Evolutionary conservation across 1,284 basidiomycete species (phyloP), one percentile per base, ranked within the genome.

Genomic region (Apiotrichum laibachii): DNA sequence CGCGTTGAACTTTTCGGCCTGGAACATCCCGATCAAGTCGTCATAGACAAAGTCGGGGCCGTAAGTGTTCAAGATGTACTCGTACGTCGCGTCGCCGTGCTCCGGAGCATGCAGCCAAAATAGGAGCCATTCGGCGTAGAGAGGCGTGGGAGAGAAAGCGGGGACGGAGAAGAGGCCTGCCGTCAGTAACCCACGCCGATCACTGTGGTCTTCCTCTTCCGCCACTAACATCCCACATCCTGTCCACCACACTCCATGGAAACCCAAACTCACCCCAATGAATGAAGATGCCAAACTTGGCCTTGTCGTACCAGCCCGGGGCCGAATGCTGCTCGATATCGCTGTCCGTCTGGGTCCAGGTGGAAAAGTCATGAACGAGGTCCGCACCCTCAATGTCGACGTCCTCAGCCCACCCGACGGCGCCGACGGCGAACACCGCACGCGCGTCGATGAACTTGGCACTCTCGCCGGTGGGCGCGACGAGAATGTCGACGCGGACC

Each of bases 41-140:
- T 86, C 85, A 63, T 86, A 84, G 6, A 81, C 66, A 15, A 84
- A 73, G 33, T 82, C 66, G 19, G 75, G 60, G 3, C 85, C 85
- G 50, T 80, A 84, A 0, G 77, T 81, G 31, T 82, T 71, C 9
- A 80, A 67, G 67, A 85, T 84, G 59, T 85, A 80, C 10, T 72
- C 73, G 79, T 81, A 84, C 2, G 80, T 81, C 16, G 79, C 73
- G 42, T 75, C 80, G 53, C 57, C 50, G 11, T 50, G 53, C 46
- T 72, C 80, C 50, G 61, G 49, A 21, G 56, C 55, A 46, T 74
- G 72, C 43, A 68, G 56, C 71, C 71, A 74, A 60, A 67, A 70
- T 34, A 64, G 62, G 56, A 84, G 85, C 84, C 84, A 85, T 68
- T 85, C 85, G 0, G 83, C 81, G 59, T 86, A 85, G 39, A 64